phyloP scores from a whole-genome alignment of 495 filamentous ascomycete species.

The Penicillium salamii region DNA sequence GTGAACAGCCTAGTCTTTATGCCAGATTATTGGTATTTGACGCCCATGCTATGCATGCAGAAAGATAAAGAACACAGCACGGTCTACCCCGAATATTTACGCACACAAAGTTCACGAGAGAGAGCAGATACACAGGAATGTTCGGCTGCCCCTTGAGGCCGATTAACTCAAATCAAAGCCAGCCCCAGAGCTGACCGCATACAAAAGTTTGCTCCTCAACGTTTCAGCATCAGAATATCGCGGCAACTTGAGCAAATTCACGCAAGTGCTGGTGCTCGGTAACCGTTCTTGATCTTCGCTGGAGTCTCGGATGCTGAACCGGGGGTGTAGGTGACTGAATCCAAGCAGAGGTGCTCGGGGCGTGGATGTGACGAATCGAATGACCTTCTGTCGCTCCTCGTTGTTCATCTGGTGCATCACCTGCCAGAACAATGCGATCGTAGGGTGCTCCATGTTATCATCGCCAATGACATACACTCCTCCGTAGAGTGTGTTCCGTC shows the following conservation, averaged over 20 bases:
- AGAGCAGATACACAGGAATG: background rate
- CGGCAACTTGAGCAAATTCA: conserved; percentile 92
- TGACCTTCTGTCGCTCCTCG: conserved; percentile 73
- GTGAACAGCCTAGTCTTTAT: too few relatives aligned
- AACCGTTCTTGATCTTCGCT: conserved; percentile 75
- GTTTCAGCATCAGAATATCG: conserved; percentile 63
- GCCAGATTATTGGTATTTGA: conserved; percentile 1
- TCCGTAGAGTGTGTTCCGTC: conserved; percentile 82
- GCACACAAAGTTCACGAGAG: background rate
- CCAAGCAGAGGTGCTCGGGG: conserved; percentile 89
- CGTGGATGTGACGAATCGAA: conserved; percentile 95
- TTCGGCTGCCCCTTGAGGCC: background rate
- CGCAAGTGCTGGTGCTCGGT: conserved; percentile 94
- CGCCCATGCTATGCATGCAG: conserved; percentile 32
- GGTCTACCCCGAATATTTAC: background rate
- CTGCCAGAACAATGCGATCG: conserved; percentile 85
- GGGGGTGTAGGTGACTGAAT: conserved; percentile 80
- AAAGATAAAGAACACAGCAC: background rate
- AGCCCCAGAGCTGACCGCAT: conserved; percentile 86
- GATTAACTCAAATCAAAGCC: conserved; percentile 87
- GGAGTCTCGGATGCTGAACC: conserved; percentile 87
- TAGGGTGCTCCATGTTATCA: conserved; percentile 80
- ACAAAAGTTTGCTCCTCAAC: conserved; percentile 77
- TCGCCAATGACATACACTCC: conserved; percentile 86
- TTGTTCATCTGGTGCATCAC: conserved; percentile 76